Evolutionary conservation across 2,329 filamentous ascomycete species (phyloP).

Genomic region (Arthrinium phaeospermum): DNA sequence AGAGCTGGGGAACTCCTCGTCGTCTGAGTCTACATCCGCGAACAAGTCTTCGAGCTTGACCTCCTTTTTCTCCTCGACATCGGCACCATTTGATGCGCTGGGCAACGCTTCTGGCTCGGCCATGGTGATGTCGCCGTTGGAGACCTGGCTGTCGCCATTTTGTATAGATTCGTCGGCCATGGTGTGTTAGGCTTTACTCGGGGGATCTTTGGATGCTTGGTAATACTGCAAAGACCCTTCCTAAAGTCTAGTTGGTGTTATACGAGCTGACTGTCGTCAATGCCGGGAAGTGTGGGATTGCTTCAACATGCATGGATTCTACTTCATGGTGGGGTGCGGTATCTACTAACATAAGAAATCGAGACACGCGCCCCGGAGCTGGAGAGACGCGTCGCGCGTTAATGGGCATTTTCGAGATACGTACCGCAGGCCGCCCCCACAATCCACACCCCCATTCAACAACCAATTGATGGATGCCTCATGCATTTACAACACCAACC

Average conservation of each 20-base stretch:
- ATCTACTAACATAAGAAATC: background rate
- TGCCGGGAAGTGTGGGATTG: background rate
- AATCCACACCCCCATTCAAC: background rate
- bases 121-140: conserved; percentile 49
- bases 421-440: background rate
- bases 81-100: background rate
- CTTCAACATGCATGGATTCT: background rate
- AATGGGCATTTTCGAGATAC: background rate
- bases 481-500: too few relatives aligned
- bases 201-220: background rate
- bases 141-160: conserved; percentile 37
- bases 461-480: too few relatives aligned
- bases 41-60: conserved; percentile 66
- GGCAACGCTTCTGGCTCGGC: conserved; percentile 37
- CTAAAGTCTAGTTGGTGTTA: background rate
- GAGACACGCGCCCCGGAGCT: background rate
- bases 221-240: background rate
- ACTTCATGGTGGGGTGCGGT: background rate
- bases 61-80: conserved; percentile 41
- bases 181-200: conserved; percentile 28
- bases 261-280: background rate
- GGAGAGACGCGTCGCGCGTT: conserved; percentile 1
- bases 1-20: conserved; percentile 61
- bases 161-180: conserved; percentile 41
- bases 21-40: conserved; percentile 63